Evolutionary conservation across 2,329 filamentous ascomycete genomes (phyloP).

Genomic region (Colletotrichum sp.): DNA sequence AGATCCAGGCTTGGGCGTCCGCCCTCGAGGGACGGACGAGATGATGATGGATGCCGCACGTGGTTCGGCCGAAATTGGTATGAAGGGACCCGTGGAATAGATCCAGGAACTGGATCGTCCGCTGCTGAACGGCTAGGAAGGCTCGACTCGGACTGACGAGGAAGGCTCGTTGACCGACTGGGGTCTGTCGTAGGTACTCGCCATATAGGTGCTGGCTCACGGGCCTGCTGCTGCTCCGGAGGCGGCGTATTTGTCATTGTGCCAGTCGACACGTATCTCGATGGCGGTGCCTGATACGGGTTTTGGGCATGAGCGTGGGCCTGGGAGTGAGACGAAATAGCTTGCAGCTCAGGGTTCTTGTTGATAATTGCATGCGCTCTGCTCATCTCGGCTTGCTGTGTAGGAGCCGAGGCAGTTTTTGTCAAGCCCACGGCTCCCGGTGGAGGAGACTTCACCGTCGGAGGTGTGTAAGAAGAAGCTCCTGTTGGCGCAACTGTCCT

Average conservation of each 20-base stretch:
- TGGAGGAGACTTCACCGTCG: conserved; percentile 10
- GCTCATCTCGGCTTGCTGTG: conserved; percentile 55
- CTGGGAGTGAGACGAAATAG: conserved; percentile 54
- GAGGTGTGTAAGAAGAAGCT: conserved; percentile 33
- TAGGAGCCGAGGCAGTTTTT: conserved; percentile 41
- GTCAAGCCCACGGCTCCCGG: conserved; percentile 30
- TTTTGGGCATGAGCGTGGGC: conserved; percentile 24
- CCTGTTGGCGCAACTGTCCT: conserved; percentile 26
- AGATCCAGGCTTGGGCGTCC: conserved; percentile 70
- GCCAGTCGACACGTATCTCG: conserved; percentile 62
- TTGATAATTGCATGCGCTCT: conserved; percentile 69
- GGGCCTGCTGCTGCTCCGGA: conserved; percentile 55
- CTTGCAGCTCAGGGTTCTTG: conserved; percentile 65
- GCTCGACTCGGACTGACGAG: conserved; percentile 27
- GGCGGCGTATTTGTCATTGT: conserved; percentile 77
- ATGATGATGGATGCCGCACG: conserved; percentile 50
- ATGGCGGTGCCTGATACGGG: conserved; percentile 26
- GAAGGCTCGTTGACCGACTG: conserved; percentile 31
- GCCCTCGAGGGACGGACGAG: conserved; percentile 74
- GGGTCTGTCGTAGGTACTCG: conserved; percentile 26
- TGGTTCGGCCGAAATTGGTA: conserved; percentile 30
- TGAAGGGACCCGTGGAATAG: conserved; percentile 26
- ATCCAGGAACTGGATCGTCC: conserved; percentile 24
- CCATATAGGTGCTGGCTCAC: conserved; percentile 22
- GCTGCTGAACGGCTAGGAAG: not conserved